Base-by-base conservation (phyloP, 1,284 basidiomycete species). In the Fomitopsis betulina region DNA sequence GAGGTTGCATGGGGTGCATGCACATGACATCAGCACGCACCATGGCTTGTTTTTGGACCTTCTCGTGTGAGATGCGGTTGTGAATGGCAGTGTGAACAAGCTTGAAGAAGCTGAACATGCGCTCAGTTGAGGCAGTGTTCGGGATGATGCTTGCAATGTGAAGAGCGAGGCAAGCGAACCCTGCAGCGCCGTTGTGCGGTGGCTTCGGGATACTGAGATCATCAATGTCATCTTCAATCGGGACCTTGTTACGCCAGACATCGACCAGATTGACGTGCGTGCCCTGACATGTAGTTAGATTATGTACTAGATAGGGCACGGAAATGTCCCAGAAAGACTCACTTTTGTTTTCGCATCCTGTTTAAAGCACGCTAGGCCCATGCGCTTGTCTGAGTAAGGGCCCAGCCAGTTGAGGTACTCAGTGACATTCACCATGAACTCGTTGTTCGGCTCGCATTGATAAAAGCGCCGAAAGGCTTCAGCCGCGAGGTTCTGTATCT, bases 121-220 rank as follows among this genome's bases (percentile, higher is more conserved):
- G 61, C 43, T 69, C 65, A 13, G 58, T 62, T 1, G 58, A 63
- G 15, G 65, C 65, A 0, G 67, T 64, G 40, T 69, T 70, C 10
- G 61, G 60, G 33, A 69, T n/a, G 37, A 68, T 58, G 47, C 60
- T 63, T 8, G 67, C 54, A 15, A 69, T 33, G 1, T 55, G 59
- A 25, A 64, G 60, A 0, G 66, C 67, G 3, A 70, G 59, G 19
- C 45, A 58, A 15, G 62, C 55, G 17, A 68, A 54, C 1, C 57
- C 57, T 25, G 67, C 58, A 5, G 56, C 51, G 5, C 63, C 61
- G 38, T 42, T 49, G 10, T 17, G 15, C 13, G 23, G 42, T 13
- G 37, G 37, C n/a, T 30, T 30, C 4, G 3, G 54, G 42, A 10
- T 10, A 2, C 23, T 19, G 5, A 10, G 42, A 19, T n/a, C n/a